These are phyloP conservation scores for Arabidopsis hybrid DNA, from an alignment of 441 rosid genomes.

Conservation along the genomic window DNA sequence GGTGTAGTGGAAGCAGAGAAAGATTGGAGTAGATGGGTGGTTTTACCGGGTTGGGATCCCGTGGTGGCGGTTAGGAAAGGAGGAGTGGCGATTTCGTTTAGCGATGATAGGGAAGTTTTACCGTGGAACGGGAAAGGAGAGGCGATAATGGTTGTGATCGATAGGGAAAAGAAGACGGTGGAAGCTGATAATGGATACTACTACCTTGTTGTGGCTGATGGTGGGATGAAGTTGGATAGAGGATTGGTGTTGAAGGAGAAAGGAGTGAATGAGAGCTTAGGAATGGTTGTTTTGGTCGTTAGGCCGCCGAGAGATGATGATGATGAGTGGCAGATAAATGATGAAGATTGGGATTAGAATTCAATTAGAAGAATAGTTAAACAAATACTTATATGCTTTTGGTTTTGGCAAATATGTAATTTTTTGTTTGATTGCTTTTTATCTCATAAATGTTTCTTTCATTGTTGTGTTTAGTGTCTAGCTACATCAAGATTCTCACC, in stretches of 20 bases:
- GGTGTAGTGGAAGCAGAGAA: conserved; percentile 83
- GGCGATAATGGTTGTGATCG: conserved; percentile 70
- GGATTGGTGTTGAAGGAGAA: conserved; percentile 67
- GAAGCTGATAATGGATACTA: conserved; percentile 67
- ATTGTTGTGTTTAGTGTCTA: not conserved
- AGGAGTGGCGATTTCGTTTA: conserved; percentile 76
- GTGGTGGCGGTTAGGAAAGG: conserved; percentile 53
- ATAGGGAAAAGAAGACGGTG: conserved; percentile 67
- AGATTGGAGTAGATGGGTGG: conserved; percentile 90
- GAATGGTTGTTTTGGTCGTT: conserved; percentile 73
- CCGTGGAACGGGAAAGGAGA: conserved; percentile 91
- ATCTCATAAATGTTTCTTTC: not conserved
- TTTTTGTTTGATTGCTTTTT: conserved; percentile 18
- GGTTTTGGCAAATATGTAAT: conserved; percentile 32
- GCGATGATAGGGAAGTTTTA: conserved; percentile 63
- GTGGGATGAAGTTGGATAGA: conserved; percentile 56
- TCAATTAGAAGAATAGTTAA: not conserved
- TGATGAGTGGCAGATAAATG: conserved; percentile 60
- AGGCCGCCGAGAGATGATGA: conserved; percentile 78
- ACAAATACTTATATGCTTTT: not conserved
- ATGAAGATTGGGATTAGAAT: conserved; percentile 85
- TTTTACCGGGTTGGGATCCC: conserved; percentile 78
- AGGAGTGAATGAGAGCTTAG: conserved; percentile 64
- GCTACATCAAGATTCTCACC: not conserved
- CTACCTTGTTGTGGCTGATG: conserved; percentile 48